Conservation (phyloP, 2,329 filamentous ascomycete species). For the Hortaea werneckii region DNA sequence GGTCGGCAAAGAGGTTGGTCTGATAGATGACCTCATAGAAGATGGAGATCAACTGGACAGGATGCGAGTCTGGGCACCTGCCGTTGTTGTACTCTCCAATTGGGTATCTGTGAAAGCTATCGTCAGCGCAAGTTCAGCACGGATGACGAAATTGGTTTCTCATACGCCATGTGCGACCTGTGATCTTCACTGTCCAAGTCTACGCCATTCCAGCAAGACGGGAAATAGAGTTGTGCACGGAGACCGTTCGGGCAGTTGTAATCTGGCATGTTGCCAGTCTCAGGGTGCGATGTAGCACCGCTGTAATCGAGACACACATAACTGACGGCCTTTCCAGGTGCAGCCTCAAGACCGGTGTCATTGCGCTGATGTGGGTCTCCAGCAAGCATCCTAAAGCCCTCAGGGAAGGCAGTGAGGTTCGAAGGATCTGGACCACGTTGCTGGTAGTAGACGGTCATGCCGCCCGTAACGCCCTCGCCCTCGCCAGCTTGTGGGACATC, state of each 20-base stretch:
- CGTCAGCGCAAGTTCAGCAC: too few species aligned
- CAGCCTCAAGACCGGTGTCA: slow-evolving; percentile 44
- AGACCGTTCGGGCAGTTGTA: slow-evolving; percentile 56
- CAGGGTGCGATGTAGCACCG: slow-evolving; percentile 31
- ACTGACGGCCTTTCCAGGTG: slow-evolving; percentile 39
- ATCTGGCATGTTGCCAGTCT: slow-evolving; percentile 54
- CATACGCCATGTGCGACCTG: slow-evolving; percentile 47
- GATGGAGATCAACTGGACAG: slow-evolving; percentile 46
- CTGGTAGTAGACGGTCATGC: slow-evolving; percentile 68
- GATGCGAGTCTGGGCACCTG: slow-evolving; percentile 44
- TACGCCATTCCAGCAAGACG: slow-evolving; percentile 61
- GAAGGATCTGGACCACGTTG: slow-evolving; percentile 50
- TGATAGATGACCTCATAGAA: slow-evolving; percentile 51
- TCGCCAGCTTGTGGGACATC: slow-evolving; percentile 50
- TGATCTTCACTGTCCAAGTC: slow-evolving; percentile 48
- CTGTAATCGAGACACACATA: slow-evolving; percentile 46
- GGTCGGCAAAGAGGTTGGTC: slow-evolving; percentile 40
- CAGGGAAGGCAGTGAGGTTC: slow-evolving; percentile 58
- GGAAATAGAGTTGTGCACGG: slow-evolving; percentile 60
- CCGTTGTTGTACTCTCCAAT: slow-evolving; percentile 33
- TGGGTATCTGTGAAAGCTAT: too few species aligned
- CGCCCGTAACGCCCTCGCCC: slow-evolving; percentile 34
- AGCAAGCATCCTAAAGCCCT: slow-evolving; percentile 60
- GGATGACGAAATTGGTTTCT: too few species aligned
- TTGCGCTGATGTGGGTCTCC: slow-evolving; percentile 52